A percentile compares a stretch with the other conserved stretches of the same genome.
Evolutionary conservation across 116 monocot genomes (phyloP).

Genomic region (Phalaenopsis hybrid): DNA sequence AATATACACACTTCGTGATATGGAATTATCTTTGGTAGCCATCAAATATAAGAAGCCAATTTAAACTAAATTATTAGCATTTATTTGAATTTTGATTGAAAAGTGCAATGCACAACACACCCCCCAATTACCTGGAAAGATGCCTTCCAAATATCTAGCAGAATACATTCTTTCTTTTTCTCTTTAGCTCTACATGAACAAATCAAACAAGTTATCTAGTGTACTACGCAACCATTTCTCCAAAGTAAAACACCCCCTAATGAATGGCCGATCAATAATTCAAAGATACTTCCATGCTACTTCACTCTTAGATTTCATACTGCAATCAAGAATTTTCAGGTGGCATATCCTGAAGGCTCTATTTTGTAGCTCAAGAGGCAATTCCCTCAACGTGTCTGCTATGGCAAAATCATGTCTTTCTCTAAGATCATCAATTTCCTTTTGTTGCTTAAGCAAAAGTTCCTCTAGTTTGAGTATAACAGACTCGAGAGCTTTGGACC

Average conservation of each 20-base stretch:
- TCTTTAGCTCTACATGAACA: neutral
- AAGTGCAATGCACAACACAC: neutral
- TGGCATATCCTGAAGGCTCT: conserved; percentile 17
- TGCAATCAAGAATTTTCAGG: conserved; percentile 11
- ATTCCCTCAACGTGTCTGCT: conserved; percentile 32
- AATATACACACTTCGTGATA: neutral
- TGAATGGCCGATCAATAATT: neutral
- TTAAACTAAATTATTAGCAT: neutral
- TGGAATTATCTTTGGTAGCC: neutral
- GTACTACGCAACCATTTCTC: neutral
- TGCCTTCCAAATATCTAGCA: neutral
- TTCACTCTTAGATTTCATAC: neutral
- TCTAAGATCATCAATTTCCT: conserved; percentile 43
- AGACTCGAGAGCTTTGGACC: conserved; percentile 15
- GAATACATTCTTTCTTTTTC: neutral
- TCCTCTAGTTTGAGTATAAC: conserved; percentile 24
- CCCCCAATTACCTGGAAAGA: neutral
- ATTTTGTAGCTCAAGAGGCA: conserved; percentile 32
- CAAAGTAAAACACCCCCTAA: neutral
- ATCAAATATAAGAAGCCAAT: neutral
- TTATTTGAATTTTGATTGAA: neutral
- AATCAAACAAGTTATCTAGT: neutral
- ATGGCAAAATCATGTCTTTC: conserved; percentile 39
- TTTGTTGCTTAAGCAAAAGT: conserved; percentile 45
- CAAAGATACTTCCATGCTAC: neutral